Evolutionary conservation across 2,329 filamentous ascomycete species (phyloP).

Genomic region (Diaporthe citriasiana): DNA sequence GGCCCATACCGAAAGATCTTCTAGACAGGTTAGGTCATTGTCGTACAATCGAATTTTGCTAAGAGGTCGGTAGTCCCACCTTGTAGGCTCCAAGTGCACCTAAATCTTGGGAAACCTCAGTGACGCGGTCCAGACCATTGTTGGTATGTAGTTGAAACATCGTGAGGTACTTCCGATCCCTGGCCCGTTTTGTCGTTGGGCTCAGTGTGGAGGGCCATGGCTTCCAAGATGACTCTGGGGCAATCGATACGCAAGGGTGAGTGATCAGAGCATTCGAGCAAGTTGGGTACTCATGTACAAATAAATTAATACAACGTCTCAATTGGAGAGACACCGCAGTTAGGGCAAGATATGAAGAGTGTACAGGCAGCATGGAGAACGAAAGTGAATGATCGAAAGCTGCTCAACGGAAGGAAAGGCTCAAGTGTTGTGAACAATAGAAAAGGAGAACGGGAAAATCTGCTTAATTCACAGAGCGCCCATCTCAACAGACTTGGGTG

Average conservation of each 20-base stretch:
- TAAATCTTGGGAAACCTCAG: background rate
- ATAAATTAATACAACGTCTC: background rate
- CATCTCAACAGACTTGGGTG: background rate
- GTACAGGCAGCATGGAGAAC: background rate
- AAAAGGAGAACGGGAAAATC: no score
- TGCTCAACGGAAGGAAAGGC: background rate
- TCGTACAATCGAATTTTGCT: no score
- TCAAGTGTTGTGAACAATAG: background rate
- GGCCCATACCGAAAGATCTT: slow-evolving; percentile 2
- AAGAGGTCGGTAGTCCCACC: background rate
- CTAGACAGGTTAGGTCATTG: background rate
- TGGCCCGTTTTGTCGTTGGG: background rate
- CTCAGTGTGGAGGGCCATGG: background rate
- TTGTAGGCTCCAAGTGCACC: slow-evolving; percentile 1
- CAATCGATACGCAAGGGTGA: background rate
- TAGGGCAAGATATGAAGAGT: background rate
- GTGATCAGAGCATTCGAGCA: background rate
- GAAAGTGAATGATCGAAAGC: background rate
- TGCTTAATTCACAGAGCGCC: background rate
- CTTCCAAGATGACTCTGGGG: background rate
- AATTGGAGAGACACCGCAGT: background rate
- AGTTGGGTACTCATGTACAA: no score
- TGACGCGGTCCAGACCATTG: background rate
- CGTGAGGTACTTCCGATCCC: background rate
- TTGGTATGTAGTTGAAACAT: background rate